phyloP scores from a whole-genome alignment of 2,329 filamentous ascomycete species.

The Chaetomium globosum region DNA sequence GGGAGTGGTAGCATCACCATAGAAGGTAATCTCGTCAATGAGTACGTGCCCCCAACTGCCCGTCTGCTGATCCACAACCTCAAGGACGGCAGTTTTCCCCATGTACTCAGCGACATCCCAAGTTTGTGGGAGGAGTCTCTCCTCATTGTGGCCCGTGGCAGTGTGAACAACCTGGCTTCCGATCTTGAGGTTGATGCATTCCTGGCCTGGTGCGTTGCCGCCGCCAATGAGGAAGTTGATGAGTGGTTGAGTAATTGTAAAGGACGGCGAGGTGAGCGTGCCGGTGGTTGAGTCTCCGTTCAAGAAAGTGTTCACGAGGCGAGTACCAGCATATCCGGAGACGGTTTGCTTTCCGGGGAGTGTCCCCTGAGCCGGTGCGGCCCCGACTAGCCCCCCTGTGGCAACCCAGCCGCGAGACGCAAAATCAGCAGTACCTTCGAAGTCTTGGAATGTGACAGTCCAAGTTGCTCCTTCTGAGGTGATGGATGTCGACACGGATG shows the following conservation, averaged over 20 bases:
- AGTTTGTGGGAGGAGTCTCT: not conserved
- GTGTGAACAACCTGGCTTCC: constrained; percentile 6
- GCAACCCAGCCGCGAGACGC: constrained; percentile 19
- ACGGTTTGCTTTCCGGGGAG: constrained; percentile 15
- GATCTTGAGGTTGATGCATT: constrained; percentile 13
- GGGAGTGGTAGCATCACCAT: not conserved
- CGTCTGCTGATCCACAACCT: constrained; percentile 2
- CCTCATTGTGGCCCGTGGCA: constrained; percentile 8
- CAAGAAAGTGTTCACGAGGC: constrained; percentile 15
- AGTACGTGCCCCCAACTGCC: constrained; percentile 12
- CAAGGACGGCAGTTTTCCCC: constrained; percentile 3
- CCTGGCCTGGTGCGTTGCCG: constrained; percentile 9
- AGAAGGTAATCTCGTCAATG: constrained; percentile 12
- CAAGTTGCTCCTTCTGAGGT: not conserved
- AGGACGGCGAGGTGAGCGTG: constrained; percentile 17
- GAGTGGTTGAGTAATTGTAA: constrained; percentile 1
- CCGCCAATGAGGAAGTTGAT: constrained; percentile 21
- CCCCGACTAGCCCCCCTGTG: constrained; percentile 14
- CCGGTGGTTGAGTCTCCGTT: constrained; percentile 15
- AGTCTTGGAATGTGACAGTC: constrained; percentile 9
- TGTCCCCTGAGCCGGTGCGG: constrained; percentile 16
- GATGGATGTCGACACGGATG: constrained; percentile 2
- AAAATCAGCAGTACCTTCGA: constrained; percentile 14
- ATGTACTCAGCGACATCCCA: constrained; percentile 11
- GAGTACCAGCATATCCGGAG: constrained; percentile 5